Conservation (phyloP, 2,329 filamentous ascomycete genomes). For the Cercospora nicotianae region DNA sequence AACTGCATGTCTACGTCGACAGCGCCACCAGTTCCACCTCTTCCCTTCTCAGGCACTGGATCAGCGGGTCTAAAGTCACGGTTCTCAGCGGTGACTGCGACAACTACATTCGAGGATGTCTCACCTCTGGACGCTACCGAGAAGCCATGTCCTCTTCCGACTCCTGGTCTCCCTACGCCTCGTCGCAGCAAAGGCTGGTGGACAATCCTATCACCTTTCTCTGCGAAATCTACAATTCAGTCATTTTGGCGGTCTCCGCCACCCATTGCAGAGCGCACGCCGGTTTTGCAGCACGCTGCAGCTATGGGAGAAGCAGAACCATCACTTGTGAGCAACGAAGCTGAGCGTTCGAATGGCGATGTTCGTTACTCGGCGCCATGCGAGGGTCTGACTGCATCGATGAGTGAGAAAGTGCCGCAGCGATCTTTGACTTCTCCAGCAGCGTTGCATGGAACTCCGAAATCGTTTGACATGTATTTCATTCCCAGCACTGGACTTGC, state of each 20-base stretch:
- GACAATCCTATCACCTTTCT: constrained; percentile 74
- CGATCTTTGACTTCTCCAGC: constrained; percentile 36
- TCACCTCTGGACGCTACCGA: constrained; percentile 6
- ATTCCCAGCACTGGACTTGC: constrained; percentile 38
- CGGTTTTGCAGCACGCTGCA: constrained; percentile 29
- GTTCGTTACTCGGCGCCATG: constrained; percentile 30
- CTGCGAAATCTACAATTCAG: constrained; percentile 27
- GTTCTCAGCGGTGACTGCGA: constrained; percentile 37
- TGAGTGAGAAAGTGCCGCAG: constrained; percentile 16
- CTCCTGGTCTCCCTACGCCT: constrained; percentile 49
- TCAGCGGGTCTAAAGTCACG: constrained; percentile 12
- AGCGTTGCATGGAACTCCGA: constrained; percentile 22
- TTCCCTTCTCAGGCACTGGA: constrained; percentile 45
- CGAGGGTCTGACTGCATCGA: not conserved
- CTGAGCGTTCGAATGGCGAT: constrained; percentile 17
- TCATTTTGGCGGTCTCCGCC: constrained; percentile 34
- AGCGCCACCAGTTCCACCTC: constrained; percentile 61
- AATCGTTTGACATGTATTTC: constrained; percentile 36
- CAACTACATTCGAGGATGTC: constrained; percentile 43
- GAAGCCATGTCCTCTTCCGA: not conserved
- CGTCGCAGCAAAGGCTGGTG: constrained; percentile 71
- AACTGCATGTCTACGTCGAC: constrained; percentile 35
- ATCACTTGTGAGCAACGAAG: constrained; percentile 13
- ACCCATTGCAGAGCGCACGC: constrained; percentile 15
- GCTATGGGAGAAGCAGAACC: constrained; percentile 28